phyloP scores from a whole-genome alignment of 2,329 filamentous ascomycete species.

The Colletotrichum zoysiae region DNA sequence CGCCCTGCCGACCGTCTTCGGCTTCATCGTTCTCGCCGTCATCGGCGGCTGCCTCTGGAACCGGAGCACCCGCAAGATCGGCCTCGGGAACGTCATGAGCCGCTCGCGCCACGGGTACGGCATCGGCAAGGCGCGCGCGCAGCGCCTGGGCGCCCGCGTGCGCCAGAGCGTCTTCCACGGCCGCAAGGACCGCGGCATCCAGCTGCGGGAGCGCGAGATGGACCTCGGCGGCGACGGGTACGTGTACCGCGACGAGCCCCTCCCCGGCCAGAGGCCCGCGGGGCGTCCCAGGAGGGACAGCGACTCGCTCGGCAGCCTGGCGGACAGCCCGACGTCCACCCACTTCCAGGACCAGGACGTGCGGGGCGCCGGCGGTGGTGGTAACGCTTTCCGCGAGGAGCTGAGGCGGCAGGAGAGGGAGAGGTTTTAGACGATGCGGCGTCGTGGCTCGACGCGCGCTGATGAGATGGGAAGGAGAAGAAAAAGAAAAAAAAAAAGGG shows the following conservation, averaged over 20 bases:
- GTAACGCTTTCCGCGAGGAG: constrained; percentile 65
- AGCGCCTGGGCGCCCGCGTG: constrained; percentile 49
- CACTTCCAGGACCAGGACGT: constrained; percentile 55
- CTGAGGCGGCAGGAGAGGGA: constrained; percentile 60
- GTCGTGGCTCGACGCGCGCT: not conserved
- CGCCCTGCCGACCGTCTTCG: constrained; percentile 64
- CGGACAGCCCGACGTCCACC: constrained; percentile 60
- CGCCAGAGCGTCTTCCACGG: constrained; percentile 47
- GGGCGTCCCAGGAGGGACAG: constrained; percentile 56
- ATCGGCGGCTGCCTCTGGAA: constrained; percentile 69
- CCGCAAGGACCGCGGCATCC: constrained; percentile 56
- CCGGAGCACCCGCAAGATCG: constrained; percentile 62
- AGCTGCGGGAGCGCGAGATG: constrained; percentile 49
- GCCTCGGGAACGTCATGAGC: constrained; percentile 65
- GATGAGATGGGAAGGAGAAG: not conserved
- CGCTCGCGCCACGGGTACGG: constrained; percentile 60
- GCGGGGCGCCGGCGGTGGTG: constrained; percentile 44
- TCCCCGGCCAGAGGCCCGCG: constrained; percentile 36
- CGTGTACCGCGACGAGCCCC: constrained; percentile 54
- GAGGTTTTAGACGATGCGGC: constrained; percentile 47
- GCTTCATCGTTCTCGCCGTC: constrained; percentile 60
- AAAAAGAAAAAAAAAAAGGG: no score
- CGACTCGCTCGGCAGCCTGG: constrained; percentile 63
- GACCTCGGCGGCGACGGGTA: constrained; percentile 39
- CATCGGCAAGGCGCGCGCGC: constrained; percentile 53